Percentiles rank a stretch among this genome's conserved stretches.
phyloP scores from a whole-genome alignment of 768 basidiomycete species.

The Leccinum barrowsii region DNA sequence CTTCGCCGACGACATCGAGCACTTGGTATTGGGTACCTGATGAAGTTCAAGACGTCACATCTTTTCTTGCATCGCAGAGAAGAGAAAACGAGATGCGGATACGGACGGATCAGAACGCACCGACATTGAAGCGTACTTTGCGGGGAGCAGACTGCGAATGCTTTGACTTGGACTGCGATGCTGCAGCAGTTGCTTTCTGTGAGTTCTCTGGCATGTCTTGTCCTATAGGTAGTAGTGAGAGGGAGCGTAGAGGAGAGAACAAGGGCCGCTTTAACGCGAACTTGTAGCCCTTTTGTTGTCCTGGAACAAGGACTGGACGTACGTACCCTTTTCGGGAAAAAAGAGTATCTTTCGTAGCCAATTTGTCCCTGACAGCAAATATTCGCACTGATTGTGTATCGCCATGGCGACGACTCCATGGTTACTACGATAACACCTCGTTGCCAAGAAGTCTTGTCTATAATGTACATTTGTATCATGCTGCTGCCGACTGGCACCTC shows the following conservation, averaged over 20 bases:
- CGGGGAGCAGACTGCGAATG: slow-evolving; percentile 58
- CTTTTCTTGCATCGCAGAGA: not conserved
- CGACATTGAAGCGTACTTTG: slow-evolving; percentile 88
- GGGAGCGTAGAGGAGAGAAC: slow-evolving; percentile 11
- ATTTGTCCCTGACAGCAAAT: not conserved
- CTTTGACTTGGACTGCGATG: slow-evolving; percentile 37
- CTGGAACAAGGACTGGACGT: slow-evolving; percentile 17
- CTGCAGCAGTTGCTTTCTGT: slow-evolving; percentile 16
- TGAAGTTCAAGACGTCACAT: not conserved
- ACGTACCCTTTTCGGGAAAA: slow-evolving; percentile 4
- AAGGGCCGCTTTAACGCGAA: slow-evolving; percentile 9
- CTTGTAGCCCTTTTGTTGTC: slow-evolving; percentile 14
- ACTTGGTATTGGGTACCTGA: slow-evolving; percentile 78
- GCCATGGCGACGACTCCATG: not conserved
- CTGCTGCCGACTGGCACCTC: not conserved
- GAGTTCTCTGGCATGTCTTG: slow-evolving; percentile 28
- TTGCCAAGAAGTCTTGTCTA: too few species aligned
- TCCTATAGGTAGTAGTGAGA: not conserved
- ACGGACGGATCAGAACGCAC: slow-evolving; percentile 33
- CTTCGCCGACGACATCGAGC: slow-evolving; percentile 84
- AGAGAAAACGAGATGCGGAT: not conserved
- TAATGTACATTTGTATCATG: too few species aligned
- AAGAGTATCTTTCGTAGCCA: not conserved
- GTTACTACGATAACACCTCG: not conserved
- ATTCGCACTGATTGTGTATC: not conserved